Evolutionary conservation across 495 filamentous ascomycete species (phyloP).

Genomic region (Lasiosphaeria miniovina): DNA sequence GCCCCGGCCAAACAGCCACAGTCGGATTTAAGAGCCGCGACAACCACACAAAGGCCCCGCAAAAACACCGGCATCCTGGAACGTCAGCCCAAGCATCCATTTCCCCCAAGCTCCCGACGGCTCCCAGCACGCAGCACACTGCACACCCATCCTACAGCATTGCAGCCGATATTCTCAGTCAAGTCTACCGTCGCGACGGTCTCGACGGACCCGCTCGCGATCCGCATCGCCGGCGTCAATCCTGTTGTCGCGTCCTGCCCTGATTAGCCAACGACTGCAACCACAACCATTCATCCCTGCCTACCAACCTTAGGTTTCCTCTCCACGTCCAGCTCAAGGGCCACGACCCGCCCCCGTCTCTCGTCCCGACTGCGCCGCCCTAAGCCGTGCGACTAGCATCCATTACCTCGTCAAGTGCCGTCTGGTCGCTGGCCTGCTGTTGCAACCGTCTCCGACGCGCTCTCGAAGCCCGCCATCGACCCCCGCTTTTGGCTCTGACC

Average conservation of each 20-base stretch:
- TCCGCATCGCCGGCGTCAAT: conserved; percentile 6
- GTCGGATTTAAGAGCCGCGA: conserved; percentile 5
- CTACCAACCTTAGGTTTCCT: conserved; percentile 9
- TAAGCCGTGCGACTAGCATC: conserved; percentile 8
- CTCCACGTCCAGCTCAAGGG: conserved; percentile 5
- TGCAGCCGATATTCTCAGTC: conserved; percentile 6
- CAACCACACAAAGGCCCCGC: conserved; percentile 13
- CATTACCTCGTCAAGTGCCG: conserved; percentile 12
- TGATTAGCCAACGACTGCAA: conserved; percentile 6
- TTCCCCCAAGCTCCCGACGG: conserved; percentile 15
- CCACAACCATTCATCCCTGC: conserved; percentile 1
- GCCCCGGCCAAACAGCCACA: neutral
- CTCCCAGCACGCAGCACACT: neutral
- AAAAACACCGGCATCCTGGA: conserved; percentile 21
- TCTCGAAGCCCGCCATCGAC: conserved; percentile 2
- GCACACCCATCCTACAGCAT: conserved; percentile 9
- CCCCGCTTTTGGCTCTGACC: conserved; percentile 1
- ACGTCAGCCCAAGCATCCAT: conserved; percentile 18
- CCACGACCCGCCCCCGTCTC: neutral
- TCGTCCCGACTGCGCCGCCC: conserved; percentile 16
- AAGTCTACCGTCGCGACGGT: conserved; percentile 5
- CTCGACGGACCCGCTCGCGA: conserved; percentile 9
- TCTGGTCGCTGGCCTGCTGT: conserved; percentile 5
- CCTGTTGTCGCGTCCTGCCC: neutral
- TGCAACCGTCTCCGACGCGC: conserved; percentile 3